Base-by-base conservation (phyloP, 345 rosid species). In the Mallotus nudiflorus region DNA sequence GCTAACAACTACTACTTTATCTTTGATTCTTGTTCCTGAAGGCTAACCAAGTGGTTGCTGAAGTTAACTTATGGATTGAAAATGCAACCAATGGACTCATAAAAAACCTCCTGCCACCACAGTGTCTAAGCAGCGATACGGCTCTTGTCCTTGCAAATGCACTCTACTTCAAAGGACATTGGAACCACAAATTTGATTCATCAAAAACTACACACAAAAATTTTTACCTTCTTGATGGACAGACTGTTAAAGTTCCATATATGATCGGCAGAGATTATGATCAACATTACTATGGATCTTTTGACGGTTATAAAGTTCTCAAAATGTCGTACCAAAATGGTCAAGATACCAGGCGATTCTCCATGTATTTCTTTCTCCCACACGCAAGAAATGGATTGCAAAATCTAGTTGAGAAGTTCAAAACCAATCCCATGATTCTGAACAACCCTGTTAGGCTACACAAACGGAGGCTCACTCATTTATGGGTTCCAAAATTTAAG, bases 101-200 rank as follows among this genome's bases (percentile, higher is more conserved):
- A 18, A 75, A 66, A 56, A 48, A 65, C 31, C 61, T 82, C 42
- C 75, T 82, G 19, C 84, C 78, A 15, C 27, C 1, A 4, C 70
- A 55, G 11, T 60, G 67, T 24, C 50, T 78, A 24, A 39, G 60
- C 28, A 19, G 24, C 0, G 55, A 37, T 5, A 78, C 78, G n/a
- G 20, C 37, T 4, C 66, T 73, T 6, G 53, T 84, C 54, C 78
- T 82, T 24, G 82, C 69, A 9, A 82, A 78, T 68, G 85, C 80
- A 9, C 66, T 84, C 48, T 80, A 80, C 69, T 82, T 82, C 69
- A 82, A 77, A 78, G 84, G 79, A 22, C 42, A 73, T 14, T 80
- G 82, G 85, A 28, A 27, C 62, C 18, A 54, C 25, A 54, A 44
- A n/a, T 84, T 79, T 4, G 66, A 77, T 45, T 28, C 46, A 9